These are phyloP conservation scores for Chytriomyces sp. DNA, from an alignment of 192 early-diverging fungal species.

Conservation along the genomic window DNA sequence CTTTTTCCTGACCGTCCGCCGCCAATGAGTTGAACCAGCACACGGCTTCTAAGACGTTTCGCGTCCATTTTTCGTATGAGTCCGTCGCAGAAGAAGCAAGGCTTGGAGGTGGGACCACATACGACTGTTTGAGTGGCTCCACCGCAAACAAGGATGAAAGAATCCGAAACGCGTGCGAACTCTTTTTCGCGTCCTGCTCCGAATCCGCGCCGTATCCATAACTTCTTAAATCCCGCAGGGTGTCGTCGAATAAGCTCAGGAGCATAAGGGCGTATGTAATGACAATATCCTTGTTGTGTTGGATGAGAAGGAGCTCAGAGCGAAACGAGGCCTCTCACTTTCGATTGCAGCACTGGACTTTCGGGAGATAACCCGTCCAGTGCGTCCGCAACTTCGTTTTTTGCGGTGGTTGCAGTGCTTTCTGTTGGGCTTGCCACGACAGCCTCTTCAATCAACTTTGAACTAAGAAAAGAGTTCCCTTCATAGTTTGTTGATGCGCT, in stretches of 20 bases:
- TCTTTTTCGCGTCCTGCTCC: neutral
- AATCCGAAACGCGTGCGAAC: neutral
- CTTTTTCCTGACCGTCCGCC: constrained; percentile 11
- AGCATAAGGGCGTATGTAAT: constrained; percentile 21
- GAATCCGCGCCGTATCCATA: neutral
- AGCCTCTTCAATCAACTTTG: too few relatives aligned
- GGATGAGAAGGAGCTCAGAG: neutral
- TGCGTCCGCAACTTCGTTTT: neutral
- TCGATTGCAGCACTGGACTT: neutral
- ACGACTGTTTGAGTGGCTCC: neutral
- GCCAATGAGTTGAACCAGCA: constrained; percentile 24
- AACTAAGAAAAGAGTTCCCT: too few relatives aligned
- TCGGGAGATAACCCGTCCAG: neutral
- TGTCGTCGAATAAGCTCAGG: neutral
- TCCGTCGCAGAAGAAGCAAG: neutral
- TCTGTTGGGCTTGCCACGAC: too few relatives aligned
- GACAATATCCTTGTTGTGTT: constrained; percentile 4
- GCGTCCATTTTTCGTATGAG: constrained; percentile 18
- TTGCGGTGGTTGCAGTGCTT: neutral
- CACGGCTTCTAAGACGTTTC: constrained; percentile 15
- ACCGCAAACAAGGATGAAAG: constrained; percentile 13
- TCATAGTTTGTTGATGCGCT: too few relatives aligned
- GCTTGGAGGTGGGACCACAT: too few relatives aligned
- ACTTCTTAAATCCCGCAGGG: neutral
- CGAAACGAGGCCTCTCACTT: neutral